Conservation (phyloP, 208 protist species). For the Wallacemonas sp. region DNA sequence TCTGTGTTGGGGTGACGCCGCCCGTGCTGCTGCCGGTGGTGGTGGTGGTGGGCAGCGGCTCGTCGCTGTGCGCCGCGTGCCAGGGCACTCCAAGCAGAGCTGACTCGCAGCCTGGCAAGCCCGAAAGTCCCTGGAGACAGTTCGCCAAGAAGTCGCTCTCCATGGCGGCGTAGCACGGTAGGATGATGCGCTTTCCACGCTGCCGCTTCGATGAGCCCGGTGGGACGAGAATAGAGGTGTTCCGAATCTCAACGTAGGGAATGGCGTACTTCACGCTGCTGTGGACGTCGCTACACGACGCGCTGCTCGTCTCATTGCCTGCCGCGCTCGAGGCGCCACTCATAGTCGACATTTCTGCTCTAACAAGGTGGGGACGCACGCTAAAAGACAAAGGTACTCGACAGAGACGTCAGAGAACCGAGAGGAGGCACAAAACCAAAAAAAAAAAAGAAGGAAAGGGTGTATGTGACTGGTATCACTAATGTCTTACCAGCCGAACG, state of each 20-base stretch:
- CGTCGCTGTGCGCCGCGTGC: not conserved
- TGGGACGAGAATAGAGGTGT: not conserved
- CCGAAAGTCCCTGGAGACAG: slow-evolving; percentile 41
- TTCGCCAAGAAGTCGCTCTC: slow-evolving; percentile 44
- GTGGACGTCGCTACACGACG: not conserved
- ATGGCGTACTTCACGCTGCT: slow-evolving; percentile 20
- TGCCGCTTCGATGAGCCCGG: not conserved
- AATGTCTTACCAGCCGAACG: too few relatives aligned
- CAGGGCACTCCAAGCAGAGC: slow-evolving; percentile 33
- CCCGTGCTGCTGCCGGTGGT: not conserved
- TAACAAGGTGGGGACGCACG: not conserved
- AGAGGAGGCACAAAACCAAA: too few relatives aligned
- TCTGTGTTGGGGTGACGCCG: not conserved
- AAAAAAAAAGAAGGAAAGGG: not conserved
- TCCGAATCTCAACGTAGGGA: slow-evolving; percentile 43
- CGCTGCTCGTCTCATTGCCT: not conserved
- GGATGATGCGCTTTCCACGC: slow-evolving; percentile 34
- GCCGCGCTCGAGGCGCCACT: not conserved
- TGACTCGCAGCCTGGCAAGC: slow-evolving; percentile 51
- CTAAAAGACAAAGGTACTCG: not conserved
- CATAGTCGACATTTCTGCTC: not conserved
- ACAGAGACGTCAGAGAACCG: too few relatives aligned
- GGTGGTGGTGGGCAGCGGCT: not conserved
- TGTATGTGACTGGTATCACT: too few relatives aligned
- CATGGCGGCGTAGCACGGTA: slow-evolving; percentile 42